phyloP scores from a whole-genome alignment of 2,329 filamentous ascomycete species.

The Chaetomiaceae sp. region DNA sequence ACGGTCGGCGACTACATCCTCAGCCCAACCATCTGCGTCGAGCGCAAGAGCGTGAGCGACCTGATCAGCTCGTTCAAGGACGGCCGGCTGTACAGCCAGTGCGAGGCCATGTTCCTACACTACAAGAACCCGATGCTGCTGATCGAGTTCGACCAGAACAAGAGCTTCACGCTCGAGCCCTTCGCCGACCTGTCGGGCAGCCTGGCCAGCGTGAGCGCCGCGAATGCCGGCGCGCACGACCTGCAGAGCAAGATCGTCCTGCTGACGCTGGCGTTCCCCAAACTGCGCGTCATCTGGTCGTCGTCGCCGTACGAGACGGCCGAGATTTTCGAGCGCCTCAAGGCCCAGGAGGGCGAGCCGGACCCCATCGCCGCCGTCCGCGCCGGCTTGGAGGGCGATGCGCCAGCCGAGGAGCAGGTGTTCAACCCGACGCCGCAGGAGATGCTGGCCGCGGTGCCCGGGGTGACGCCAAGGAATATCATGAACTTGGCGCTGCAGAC shows the following conservation, averaged over 20 bases:
- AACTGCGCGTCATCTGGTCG: slow-evolving; percentile 88
- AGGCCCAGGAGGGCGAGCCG: slow-evolving; percentile 82
- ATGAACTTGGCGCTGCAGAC: slow-evolving; percentile 64
- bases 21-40: slow-evolving; percentile 83
- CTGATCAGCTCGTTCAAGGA: slow-evolving; percentile 88
- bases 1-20: slow-evolving; percentile 96
- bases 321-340: slow-evolving; percentile 91
- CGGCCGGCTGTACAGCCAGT: slow-evolving; percentile 85
- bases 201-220: slow-evolving; percentile 56
- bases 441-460: slow-evolving; percentile 80
- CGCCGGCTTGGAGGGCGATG: slow-evolving; percentile 53
- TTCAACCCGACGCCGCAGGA: slow-evolving; percentile 86
- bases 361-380: slow-evolving; percentile 83
- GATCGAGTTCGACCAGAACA: slow-evolving; percentile 97
- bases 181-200: slow-evolving; percentile 62
- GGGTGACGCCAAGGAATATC: slow-evolving; percentile 73
- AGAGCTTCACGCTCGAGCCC: slow-evolving; percentile 89
- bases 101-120: slow-evolving; percentile 88
- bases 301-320: slow-evolving; percentile 91
- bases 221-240: slow-evolving; percentile 54
- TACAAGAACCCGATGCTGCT: slow-evolving; percentile 87
- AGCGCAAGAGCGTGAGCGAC: slow-evolving; percentile 89
- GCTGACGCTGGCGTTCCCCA: slow-evolving; percentile 85
- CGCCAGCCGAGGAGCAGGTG: slow-evolving; percentile 53
- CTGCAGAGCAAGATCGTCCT: slow-evolving; percentile 89